Conservation (phyloP, 1,139 yeast species). For the Wickerhamomyces sp. region DNA sequence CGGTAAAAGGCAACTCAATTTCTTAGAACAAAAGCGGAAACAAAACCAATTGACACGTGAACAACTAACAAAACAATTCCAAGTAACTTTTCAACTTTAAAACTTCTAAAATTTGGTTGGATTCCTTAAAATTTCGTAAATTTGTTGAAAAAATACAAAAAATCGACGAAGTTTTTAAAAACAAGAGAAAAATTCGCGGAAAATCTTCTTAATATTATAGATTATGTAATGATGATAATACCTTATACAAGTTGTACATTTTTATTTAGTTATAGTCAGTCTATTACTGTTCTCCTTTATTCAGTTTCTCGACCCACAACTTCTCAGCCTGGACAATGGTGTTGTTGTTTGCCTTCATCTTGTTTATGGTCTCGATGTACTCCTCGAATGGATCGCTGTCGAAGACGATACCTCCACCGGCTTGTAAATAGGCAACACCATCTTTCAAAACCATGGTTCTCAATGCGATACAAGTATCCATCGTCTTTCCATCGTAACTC, state of each 20-base stretch:
- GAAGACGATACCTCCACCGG: constrained; percentile 96
- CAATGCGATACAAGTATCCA: constrained; percentile 97
- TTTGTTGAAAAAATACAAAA: no score
- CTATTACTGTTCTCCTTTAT: constrained; percentile 9
- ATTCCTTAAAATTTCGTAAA: no score
- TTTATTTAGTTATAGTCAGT: neutral
- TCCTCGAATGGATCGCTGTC: constrained; percentile 96
- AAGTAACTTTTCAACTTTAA: no score
- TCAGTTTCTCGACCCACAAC: constrained; percentile 49
- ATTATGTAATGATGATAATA: neutral
- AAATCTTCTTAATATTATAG: neutral
- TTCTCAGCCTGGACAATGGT: constrained; percentile 88
- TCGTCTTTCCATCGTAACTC: constrained; percentile 88
- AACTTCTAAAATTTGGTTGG: no score
- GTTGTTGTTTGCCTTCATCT: constrained; percentile 89
- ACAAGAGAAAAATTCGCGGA: no score
- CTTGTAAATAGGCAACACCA: constrained; percentile 88
- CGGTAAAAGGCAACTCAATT: no score
- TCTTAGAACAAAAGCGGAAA: no score
- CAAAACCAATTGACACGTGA: no score
- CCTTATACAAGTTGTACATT: neutral
- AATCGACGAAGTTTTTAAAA: no score
- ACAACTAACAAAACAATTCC: no score
- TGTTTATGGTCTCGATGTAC: constrained; percentile 93
- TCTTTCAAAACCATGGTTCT: constrained; percentile 95